Evolutionary conservation across 371 early-diverging fungal species (phyloP).

Genomic region (Batkoa obscura): DNA sequence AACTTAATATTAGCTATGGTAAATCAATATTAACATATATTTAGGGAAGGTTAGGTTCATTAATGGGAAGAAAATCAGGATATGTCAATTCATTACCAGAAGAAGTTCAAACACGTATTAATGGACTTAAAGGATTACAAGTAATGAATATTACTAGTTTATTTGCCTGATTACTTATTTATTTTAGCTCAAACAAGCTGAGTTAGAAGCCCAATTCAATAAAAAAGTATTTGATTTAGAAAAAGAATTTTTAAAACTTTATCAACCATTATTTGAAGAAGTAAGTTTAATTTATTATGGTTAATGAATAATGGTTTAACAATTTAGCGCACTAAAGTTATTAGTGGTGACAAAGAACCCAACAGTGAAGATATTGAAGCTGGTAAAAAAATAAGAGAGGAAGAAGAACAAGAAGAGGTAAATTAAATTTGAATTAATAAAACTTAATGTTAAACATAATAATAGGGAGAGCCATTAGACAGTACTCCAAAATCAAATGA

Average conservation of each 20-base stretch:
- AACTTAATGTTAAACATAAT: not conserved
- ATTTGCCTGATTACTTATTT: not conserved
- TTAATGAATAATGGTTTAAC: not conserved
- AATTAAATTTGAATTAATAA: constrained; percentile 14
- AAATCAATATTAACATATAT: constrained; percentile 9
- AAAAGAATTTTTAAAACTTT: constrained; percentile 70
- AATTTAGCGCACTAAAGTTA: constrained; percentile 39
- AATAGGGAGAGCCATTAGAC: not conserved
- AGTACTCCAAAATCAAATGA: too few species aligned
- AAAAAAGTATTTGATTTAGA: constrained; percentile 78
- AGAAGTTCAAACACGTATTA: constrained; percentile 57
- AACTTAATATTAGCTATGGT: too few species aligned
- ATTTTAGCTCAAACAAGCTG: constrained; percentile 51
- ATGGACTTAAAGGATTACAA: constrained; percentile 38
- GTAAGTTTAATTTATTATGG: constrained; percentile 7
- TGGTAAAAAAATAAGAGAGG: constrained; percentile 31
- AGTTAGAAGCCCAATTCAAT: constrained; percentile 64
- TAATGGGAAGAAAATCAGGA: constrained; percentile 61
- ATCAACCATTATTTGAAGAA: constrained; percentile 70
- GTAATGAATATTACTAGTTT: constrained; percentile 1
- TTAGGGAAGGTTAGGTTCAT: constrained; percentile 46
- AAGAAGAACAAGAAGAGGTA: constrained; percentile 19
- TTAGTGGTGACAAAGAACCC: constrained; percentile 65
- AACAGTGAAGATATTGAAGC: constrained; percentile 59
- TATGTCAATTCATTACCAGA: constrained; percentile 61